These are phyloP conservation scores for Myriosclerotinia curreyana DNA, from an alignment of 2,329 filamentous ascomycete species.

Conservation along the genomic window DNA sequence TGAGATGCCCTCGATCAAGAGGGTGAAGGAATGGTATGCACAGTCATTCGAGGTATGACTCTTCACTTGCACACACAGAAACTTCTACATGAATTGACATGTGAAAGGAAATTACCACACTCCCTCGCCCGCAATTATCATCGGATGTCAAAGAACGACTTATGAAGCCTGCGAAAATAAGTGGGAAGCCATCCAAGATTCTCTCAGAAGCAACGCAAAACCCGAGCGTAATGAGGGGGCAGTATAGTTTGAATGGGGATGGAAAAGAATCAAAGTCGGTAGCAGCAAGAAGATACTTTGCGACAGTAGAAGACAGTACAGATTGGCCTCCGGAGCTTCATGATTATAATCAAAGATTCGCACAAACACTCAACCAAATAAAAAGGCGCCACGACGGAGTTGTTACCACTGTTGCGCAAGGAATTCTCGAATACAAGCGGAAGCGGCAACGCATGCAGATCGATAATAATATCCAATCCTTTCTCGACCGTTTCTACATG, in stretches of 20 bases:
- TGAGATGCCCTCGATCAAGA: constrained; percentile 95
- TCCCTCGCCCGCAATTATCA: constrained; percentile 73
- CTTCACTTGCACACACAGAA: constrained; percentile 16
- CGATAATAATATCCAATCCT: constrained; percentile 93
- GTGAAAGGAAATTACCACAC: constrained; percentile 79
- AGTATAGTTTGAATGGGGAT: constrained; percentile 62
- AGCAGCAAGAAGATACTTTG: constrained; percentile 75
- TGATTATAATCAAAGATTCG: constrained; percentile 90
- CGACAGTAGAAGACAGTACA: constrained; percentile 79
- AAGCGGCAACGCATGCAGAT: constrained; percentile 97
- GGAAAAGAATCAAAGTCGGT: constrained; percentile 50
- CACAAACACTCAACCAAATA: constrained; percentile 85
- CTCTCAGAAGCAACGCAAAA: constrained; percentile 84
- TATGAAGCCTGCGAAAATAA: constrained; percentile 58
- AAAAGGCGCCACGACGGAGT: constrained; percentile 96
- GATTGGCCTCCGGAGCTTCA: constrained; percentile 94
- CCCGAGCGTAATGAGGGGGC: constrained; percentile 80
- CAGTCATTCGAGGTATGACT: constrained; percentile 91
- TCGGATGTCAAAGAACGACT: constrained; percentile 75
- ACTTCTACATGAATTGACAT: constrained; percentile 31
- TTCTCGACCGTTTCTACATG: constrained; percentile 99
- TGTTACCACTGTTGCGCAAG: constrained; percentile 96
- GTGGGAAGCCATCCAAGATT: constrained; percentile 59
- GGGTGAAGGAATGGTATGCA: constrained; percentile 97
- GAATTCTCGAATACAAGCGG: constrained; percentile 96